Evolutionary conservation across 257 asterid genomes (phyloP), one percentile per base, ranked within the genome.

Genomic region (Solanum arcanum): DNA sequence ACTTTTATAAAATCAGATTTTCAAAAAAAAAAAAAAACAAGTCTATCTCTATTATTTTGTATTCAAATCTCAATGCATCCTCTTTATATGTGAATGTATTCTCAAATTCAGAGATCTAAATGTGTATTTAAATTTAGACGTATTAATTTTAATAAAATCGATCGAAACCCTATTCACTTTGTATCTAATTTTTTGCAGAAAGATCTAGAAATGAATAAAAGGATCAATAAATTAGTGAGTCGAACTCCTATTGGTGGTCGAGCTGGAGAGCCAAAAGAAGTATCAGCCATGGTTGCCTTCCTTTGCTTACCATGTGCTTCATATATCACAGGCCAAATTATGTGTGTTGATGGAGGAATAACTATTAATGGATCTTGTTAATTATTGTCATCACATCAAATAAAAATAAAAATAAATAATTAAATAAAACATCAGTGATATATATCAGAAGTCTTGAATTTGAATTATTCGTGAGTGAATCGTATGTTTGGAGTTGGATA

Each of bases 161-260:
- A n/a, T 4, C 8, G 10, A 39, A 9, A 9, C 44, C 9, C 9
- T 8, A 39, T 9, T 39, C 9, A 39, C 21, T 13, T 73, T 10
- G 13, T 73, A 35, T 16, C 7, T 42, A 0, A 69, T 69, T 31
- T 69, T 0, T 76, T 42, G 62, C 39, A 77, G 83, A 13, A 44
- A 77, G 59, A 42, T 44, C 5, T 8, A 44, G 83, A n/a, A 44
- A 5, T 13, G 60, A 44, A 44, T 44, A 10, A 25, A 44, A 25
- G 2, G 47, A 77, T 77, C 83, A 14, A 44, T 5, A 41, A 39
- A n/a, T 8, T 86, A 46, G 42, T 15, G 86, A 25, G 46, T 41
- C 88, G 83, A 35, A 83, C 89, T 18, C 92, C 90, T 23, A 85
- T 90, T 39, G 89, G 87, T 4, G 90, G 73, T 8, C 15, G 83